phyloP scores from a whole-genome alignment of 805 yeast genomes.

The Ogataea allantospora region DNA sequence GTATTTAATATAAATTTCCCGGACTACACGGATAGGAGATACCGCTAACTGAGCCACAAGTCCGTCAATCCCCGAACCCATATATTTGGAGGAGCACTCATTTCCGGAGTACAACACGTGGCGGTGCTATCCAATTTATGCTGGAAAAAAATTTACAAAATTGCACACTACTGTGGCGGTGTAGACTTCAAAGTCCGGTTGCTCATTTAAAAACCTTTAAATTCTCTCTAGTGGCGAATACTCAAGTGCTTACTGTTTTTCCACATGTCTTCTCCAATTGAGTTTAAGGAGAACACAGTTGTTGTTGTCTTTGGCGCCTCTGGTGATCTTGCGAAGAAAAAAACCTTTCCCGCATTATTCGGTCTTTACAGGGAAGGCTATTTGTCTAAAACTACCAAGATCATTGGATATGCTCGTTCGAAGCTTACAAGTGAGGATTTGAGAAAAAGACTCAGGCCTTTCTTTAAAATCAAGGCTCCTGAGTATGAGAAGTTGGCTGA shows the following conservation, averaged over 20 bases:
- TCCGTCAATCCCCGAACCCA: constrained; percentile 12
- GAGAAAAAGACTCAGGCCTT: constrained; percentile 60
- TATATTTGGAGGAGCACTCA: constrained; percentile 6
- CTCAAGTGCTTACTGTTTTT: not conserved
- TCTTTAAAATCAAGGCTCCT: constrained; percentile 44
- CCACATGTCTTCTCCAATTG: constrained; percentile 23
- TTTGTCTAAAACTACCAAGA: constrained; percentile 64
- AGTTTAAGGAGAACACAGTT: constrained; percentile 64
- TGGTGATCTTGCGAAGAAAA: constrained; percentile 93
- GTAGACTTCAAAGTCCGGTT: constrained; percentile 2
- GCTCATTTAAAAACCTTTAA: constrained; percentile 5
- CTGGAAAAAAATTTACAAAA: not conserved
- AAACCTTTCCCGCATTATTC: constrained; percentile 85
- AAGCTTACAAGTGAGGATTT: constrained; percentile 65
- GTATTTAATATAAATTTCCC: not conserved
- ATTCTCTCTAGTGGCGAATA: constrained; percentile 8
- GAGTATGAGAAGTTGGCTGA: constrained; percentile 43
- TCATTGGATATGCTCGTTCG: constrained; percentile 92
- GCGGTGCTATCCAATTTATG: constrained; percentile 4
- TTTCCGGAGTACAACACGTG: constrained; percentile 10
- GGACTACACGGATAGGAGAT: constrained; percentile 5
- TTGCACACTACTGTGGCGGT: constrained; percentile 7
- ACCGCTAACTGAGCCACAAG: constrained; percentile 16
- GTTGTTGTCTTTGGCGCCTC: constrained; percentile 92
- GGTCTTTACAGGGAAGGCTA: constrained; percentile 77